Evolutionary conservation across 2,329 filamentous ascomycete species (phyloP), one percentile per base, ranked within the genome.

Genomic region (Cladosporium velox): DNA sequence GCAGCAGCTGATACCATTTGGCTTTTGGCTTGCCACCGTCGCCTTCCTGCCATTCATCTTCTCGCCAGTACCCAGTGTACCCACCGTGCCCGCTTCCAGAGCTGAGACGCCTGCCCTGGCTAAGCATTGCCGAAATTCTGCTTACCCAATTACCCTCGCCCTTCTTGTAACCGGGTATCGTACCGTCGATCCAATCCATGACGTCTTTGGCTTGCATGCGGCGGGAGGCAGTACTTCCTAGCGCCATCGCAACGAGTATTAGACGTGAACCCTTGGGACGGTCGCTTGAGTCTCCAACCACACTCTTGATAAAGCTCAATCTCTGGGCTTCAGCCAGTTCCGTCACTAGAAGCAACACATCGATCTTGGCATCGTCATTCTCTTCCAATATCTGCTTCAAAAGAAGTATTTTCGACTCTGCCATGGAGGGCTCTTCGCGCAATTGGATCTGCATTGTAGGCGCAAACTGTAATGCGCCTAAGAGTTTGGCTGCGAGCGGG

Each of bases 201-300:
- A 77, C 68, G 30, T 63, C 66, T 3, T 60, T 47, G 7, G 65
- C 49, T 44, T 69, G 68, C 30, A 76, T 65, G 34, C 70, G 68
- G 59, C 72, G 63, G 10, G 65, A 65, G 7, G 70, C 67, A 15
- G 70, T 68, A 32, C 70, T 67, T 35, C 68, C 68, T 21, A 77
- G 41, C 15, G 76, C 76, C 73, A 77, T 74, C 3, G 68, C 70
- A 15, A 75, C 70, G 6, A 77, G 68, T 6, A 68, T 67, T 2
- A 41, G 34, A 59, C 71, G 72, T 11, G 70, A 70, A 14, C 65
- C 60, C 28, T 66, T 60, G 6, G 73, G 71, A n/a, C 73, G 69
- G 1, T 55, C 32, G 26, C 51, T 49, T 3, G 69, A 72, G 51
- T 71, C 49, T 5, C 72, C 72, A 7, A 74, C 66, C 51, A 65